These are phyloP conservation scores for Auricularia auricula-judae DNA, from an alignment of 768 basidiomycete species.

Conservation along the genomic window DNA sequence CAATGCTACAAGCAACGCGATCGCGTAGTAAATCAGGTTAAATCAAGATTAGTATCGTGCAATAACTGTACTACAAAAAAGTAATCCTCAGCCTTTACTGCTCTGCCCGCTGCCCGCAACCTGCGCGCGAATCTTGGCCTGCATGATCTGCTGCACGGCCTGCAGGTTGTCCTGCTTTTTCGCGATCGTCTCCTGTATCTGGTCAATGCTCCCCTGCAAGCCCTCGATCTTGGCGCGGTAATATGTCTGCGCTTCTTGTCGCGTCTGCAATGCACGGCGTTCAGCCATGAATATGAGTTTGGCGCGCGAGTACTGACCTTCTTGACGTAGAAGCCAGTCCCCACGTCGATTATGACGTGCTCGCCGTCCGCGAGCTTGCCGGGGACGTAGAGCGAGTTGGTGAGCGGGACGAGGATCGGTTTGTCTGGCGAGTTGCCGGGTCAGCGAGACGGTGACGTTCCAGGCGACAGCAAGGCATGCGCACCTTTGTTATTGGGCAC, in stretches of 20 bases:
- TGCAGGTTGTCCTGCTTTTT: conserved; percentile 87
- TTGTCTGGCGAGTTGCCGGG: conserved; percentile 41
- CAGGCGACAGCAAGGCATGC: not conserved
- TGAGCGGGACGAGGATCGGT: conserved; percentile 83
- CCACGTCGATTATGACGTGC: conserved; percentile 88
- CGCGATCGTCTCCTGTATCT: conserved; percentile 78
- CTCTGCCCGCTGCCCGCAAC: conserved; percentile 3
- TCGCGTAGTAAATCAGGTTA: not conserved
- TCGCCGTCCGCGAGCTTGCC: conserved; percentile 76
- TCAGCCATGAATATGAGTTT: not conserved
- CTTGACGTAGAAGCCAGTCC: conserved; percentile 92
- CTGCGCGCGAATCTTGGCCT: conserved; percentile 40
- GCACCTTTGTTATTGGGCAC: conserved; percentile 48
- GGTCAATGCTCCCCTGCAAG: conserved; percentile 73
- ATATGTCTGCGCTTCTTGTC: conserved; percentile 66
- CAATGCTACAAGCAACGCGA: not conserved
- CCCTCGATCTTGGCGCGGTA: conserved; percentile 75
- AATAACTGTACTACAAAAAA: too few relatives aligned
- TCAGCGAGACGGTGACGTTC: not conserved
- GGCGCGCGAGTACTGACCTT: conserved; percentile 45
- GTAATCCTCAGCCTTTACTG: not conserved
- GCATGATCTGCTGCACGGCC: conserved; percentile 61
- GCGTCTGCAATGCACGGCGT: conserved; percentile 41
- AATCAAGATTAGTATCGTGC: not conserved
- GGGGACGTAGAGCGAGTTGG: conserved; percentile 90